These are phyloP conservation scores for Coniochaeta hoffmannii DNA, from an alignment of 2,329 filamentous ascomycete species.

Conservation along the genomic window DNA sequence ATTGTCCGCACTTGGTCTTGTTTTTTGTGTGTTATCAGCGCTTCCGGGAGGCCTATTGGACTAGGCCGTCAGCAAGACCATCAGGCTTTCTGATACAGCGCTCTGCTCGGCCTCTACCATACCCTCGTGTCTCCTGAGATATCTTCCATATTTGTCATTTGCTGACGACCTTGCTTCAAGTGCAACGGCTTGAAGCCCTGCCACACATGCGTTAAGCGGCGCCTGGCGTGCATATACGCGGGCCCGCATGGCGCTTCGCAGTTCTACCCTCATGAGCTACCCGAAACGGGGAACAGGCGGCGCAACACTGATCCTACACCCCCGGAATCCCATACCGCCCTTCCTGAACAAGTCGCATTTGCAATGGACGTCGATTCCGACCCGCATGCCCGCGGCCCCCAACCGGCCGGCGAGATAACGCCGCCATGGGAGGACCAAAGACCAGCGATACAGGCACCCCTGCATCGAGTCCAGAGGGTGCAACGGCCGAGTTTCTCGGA, in stretches of 20 bases:
- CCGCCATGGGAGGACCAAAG: constrained; percentile 1
- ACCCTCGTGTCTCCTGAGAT: background rate
- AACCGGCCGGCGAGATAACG: background rate
- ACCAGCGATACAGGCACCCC: background rate
- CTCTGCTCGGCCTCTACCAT: no score
- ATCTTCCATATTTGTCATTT: constrained; percentile 5
- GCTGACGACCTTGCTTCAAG: constrained; percentile 24
- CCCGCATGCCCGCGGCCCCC: background rate
- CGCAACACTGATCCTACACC: constrained; percentile 22
- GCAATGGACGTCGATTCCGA: constrained; percentile 1
- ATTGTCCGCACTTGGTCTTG: background rate
- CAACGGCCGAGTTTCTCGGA: background rate
- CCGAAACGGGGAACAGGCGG: constrained; percentile 28
- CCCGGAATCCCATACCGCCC: constrained; percentile 2
- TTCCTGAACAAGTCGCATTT: background rate
- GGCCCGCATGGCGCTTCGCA: constrained; percentile 20
- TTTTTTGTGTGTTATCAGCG: background rate
- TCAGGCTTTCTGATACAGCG: background rate
- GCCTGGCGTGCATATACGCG: constrained; percentile 36
- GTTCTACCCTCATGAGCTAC: constrained; percentile 21
- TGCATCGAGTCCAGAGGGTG: background rate
- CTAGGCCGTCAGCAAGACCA: background rate
- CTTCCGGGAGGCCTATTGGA: background rate
- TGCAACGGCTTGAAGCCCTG: constrained; percentile 54
- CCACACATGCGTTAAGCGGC: constrained; percentile 49